Evolutionary conservation across 2,329 filamentous ascomycete species (phyloP), one percentile per base, ranked within the genome.

Genomic region (Fusarium buxicola): DNA sequence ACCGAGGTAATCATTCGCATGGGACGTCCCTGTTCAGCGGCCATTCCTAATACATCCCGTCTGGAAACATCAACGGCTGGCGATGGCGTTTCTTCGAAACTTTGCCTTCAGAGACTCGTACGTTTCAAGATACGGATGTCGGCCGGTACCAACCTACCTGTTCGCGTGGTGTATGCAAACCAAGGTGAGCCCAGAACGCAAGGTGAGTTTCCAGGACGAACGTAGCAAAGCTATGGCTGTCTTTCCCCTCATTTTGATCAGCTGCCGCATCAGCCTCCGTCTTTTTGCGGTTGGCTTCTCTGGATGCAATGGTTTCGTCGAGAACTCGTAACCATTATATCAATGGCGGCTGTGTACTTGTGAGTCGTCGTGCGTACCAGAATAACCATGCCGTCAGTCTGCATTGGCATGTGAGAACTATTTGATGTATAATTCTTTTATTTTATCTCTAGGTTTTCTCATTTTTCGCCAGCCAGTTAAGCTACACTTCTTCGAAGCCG

Each of bases 31-130:
- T 24, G 28, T 35, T 39, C n/a, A 58, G 18, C 32, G 28, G 18
- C 45, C 50, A 38, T 28, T 49, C 45, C 43, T 58, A 49, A 58
- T 43, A 54, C 44, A 53, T 55, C 54, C 46, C 51, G 41, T 50
- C 36, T 40, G 50, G 55, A 28, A 39, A 21, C 11, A 21, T 34
- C 11, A 54, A 28, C 24, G n/a, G 34, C 7, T 50, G 47, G 44
- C 28, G 34, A 39, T 40, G 15, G 28, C 45, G 32, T 49, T 44
- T 48, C 44, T 44, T 32, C 25, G 38, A n/a, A 34, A n/a, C 25
- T 54, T 51, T 54, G 49, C 8, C 31, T 58, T 55, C 34, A 28
- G 50, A 52, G n/a, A 39, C 36, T 55, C 55, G 45, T 55, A 50
- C 55, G 34, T 47, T 45, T n/a, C 18, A 27, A 24, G 28, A 32